A percentile compares a stretch with the other conserved stretches of the same genome.
phyloP scores from a whole-genome alignment of 148 eudicot species.

The Vaccinium darrowii region DNA sequence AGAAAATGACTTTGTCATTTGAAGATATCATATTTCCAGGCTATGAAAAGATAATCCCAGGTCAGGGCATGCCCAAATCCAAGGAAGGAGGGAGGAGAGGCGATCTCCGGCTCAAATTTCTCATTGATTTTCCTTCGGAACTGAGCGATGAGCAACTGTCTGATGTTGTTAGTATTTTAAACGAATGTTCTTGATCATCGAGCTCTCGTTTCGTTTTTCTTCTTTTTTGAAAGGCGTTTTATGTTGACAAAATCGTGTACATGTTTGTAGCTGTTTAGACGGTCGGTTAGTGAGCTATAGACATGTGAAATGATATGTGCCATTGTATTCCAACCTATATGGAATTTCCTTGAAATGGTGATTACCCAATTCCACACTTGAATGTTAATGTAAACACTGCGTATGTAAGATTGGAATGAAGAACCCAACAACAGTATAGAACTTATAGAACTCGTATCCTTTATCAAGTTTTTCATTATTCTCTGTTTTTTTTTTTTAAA shows the following conservation, averaged over 20 bases:
- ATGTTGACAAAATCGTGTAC: background rate
- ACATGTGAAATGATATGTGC: background rate
- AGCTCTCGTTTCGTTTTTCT: background rate
- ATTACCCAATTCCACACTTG: background rate
- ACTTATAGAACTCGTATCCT: too few species aligned
- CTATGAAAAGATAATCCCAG: conserved; percentile 50
- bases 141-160: conserved; percentile 48
- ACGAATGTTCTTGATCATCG: conserved; percentile 31
- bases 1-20: conserved; percentile 39
- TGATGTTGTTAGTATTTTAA: conserved; percentile 38
- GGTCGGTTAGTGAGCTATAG: background rate
- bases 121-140: conserved; percentile 51
- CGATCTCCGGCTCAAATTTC: conserved; percentile 56
- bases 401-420: background rate
- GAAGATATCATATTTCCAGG: conserved; percentile 68
- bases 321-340: background rate
- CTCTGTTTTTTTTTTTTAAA: too few species aligned
- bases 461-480: too few species aligned
- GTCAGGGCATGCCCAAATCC: conserved; percentile 71
- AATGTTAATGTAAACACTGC: background rate
- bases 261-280: background rate
- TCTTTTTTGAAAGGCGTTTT: background rate
- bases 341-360: background rate
- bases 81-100: conserved; percentile 51
- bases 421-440: too few species aligned